Conservation (phyloP, 1,284 basidiomycete species). For the Sporisorium reilianum region DNA sequence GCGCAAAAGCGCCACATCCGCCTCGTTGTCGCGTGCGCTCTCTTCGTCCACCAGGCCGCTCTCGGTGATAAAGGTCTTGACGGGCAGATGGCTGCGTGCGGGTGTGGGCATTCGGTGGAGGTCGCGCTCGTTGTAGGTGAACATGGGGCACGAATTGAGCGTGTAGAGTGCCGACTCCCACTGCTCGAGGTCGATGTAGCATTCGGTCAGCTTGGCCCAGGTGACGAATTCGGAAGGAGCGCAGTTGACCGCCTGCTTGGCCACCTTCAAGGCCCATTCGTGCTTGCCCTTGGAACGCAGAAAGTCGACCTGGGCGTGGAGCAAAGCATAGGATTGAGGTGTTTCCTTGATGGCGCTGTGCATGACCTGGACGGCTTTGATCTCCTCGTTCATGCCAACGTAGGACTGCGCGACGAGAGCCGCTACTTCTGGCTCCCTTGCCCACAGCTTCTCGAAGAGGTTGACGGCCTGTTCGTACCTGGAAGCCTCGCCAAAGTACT, state of each 20-base stretch:
- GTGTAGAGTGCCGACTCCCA: slow-evolving; percentile 90
- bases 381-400: slow-evolving; percentile 96
- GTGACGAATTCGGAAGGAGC: slow-evolving; percentile 98
- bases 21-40: slow-evolving; percentile 84
- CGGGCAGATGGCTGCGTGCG: slow-evolving; percentile 85
- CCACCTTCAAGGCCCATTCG: slow-evolving; percentile 92
- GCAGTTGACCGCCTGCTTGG: slow-evolving; percentile 92
- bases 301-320: slow-evolving; percentile 95
- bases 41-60: slow-evolving; percentile 75
- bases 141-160: slow-evolving; percentile 99
- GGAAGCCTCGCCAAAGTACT: slow-evolving; percentile 94
- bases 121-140: slow-evolving; percentile 97
- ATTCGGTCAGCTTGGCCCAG: slow-evolving; percentile 96
- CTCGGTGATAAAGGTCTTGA: slow-evolving; percentile 85
- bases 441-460: slow-evolving; percentile 90
- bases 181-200: slow-evolving; percentile 89
- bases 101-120: slow-evolving; percentile 87
- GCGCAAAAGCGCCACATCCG: slow-evolving; percentile 90
- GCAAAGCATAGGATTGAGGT: slow-evolving; percentile 90
- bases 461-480: slow-evolving; percentile 89
- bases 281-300: slow-evolving; percentile 78
- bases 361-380: slow-evolving; percentile 96
- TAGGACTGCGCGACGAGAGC: slow-evolving; percentile 89
- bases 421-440: slow-evolving; percentile 88
- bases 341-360: slow-evolving; percentile 83